Conservation (phyloP, 106 monocot species). For the Phalaenopsis aphrodite region DNA sequence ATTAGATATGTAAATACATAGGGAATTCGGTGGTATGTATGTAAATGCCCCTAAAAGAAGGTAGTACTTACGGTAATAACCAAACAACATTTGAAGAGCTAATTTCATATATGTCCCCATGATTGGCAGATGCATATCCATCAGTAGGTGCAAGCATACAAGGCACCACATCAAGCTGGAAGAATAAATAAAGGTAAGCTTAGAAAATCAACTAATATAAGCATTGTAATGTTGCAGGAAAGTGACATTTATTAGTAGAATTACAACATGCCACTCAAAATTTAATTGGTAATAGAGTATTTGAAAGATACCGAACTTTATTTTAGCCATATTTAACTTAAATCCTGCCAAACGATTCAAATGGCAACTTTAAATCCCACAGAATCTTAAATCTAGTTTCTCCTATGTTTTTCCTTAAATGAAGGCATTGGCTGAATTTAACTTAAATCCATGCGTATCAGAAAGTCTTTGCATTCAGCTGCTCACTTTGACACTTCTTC, state of each 20-base stretch:
- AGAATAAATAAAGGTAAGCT: neutral
- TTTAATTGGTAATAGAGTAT: neutral
- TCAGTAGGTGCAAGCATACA: conserved; percentile 77
- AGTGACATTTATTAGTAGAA: neutral
- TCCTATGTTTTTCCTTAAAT: too few species aligned
- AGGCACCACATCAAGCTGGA: conserved; percentile 87
- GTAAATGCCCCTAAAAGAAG: too few species aligned
- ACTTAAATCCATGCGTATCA: too few species aligned
- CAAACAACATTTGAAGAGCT: conserved; percentile 39
- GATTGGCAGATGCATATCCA: conserved; percentile 39
- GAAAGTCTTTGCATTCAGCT: too few species aligned
- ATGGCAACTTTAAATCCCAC: too few species aligned
- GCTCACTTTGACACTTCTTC: too few species aligned
- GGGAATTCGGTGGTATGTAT: too few species aligned
- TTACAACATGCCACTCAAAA: neutral
- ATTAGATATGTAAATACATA: too few species aligned
- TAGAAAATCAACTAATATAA: neutral
- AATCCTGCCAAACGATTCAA: too few species aligned
- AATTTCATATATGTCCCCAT: conserved; percentile 18
- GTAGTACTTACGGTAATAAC: conserved; percentile 78
- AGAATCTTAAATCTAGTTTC: too few species aligned
- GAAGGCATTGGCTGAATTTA: too few species aligned
- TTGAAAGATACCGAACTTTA: neutral
- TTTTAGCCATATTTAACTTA: neutral
- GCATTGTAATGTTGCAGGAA: neutral